phyloP scores from a whole-genome alignment of 2,329 filamentous ascomycete genomes.

The Polytolypa hystricis region DNA sequence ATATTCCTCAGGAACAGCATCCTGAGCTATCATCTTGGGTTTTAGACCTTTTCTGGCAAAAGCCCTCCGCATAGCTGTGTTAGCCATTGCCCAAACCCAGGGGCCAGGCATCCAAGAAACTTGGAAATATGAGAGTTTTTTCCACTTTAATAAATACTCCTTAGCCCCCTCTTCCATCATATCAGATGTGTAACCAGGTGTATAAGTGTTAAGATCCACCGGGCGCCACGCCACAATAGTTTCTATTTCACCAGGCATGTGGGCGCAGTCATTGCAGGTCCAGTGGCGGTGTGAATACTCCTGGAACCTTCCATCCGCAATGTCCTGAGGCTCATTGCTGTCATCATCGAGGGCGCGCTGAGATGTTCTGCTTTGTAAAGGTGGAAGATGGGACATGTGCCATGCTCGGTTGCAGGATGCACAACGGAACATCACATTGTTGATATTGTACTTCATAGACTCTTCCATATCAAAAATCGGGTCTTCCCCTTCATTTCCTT shows the following conservation, averaged over 20 bases:
- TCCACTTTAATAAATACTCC: slow-evolving; percentile 89
- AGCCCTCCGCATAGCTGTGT: slow-evolving; percentile 53
- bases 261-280: slow-evolving; percentile 68
- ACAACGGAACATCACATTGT: slow-evolving; percentile 77
- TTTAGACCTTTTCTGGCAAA: slow-evolving; percentile 58
- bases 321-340: slow-evolving; percentile 20
- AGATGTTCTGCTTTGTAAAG: slow-evolving; percentile 19
- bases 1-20: slow-evolving; percentile 81
- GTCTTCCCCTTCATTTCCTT: slow-evolving; percentile 68
- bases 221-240: slow-evolving; percentile 85
- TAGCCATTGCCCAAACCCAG: slow-evolving; percentile 70
- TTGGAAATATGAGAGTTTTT: slow-evolving; percentile 65
- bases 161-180: slow-evolving; percentile 64
- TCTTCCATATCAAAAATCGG: slow-evolving; percentile 56
- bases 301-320: slow-evolving; percentile 52
- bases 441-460: slow-evolving; percentile 59
- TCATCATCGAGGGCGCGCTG: slow-evolving; percentile 13
- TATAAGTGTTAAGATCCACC: slow-evolving; percentile 45
- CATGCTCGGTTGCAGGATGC: slow-evolving; percentile 62
- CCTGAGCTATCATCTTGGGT: slow-evolving; percentile 58
- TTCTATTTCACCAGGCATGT: slow-evolving; percentile 56
- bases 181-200: slow-evolving; percentile 41
- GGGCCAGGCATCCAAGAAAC: slow-evolving; percentile 78
- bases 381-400: slow-evolving; percentile 73
- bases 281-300: slow-evolving; percentile 67